These are phyloP conservation scores for Phaeosphaeriaceae sp. DNA, from an alignment of 2,329 filamentous ascomycete species.

Conservation along the genomic window DNA sequence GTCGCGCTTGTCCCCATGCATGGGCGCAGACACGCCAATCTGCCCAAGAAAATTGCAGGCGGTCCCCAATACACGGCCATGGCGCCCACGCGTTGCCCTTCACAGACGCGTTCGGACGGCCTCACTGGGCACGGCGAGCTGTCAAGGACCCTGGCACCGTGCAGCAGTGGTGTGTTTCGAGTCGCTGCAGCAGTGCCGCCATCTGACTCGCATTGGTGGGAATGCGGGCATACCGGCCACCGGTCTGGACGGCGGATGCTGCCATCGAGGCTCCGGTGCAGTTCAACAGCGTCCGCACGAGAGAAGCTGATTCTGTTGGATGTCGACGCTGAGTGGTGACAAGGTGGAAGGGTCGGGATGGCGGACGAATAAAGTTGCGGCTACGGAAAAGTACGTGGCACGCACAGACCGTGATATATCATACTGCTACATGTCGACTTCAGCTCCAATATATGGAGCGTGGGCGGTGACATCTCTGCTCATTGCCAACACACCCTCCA, in stretches of 20 bases:
- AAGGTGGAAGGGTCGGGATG: neutral
- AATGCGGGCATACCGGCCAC: neutral
- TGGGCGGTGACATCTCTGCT: neutral
- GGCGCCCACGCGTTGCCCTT: slow-evolving; percentile 9
- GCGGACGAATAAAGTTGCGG: neutral
- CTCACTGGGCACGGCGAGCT: slow-evolving; percentile 4
- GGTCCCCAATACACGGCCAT: slow-evolving; percentile 1
- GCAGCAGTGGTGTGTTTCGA: slow-evolving; percentile 30
- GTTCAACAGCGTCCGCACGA: neutral
- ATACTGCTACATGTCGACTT: neutral
- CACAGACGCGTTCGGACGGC: slow-evolving; percentile 2
- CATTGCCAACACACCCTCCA: slow-evolving; percentile 2
- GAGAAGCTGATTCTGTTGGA: neutral
- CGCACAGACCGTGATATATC: neutral
- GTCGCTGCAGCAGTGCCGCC: slow-evolving; percentile 14
- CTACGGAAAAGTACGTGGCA: neutral
- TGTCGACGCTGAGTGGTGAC: neutral
- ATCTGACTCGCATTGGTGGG: slow-evolving; percentile 8
- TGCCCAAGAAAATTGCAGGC: slow-evolving; percentile 4
- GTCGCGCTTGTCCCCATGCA: slow-evolving; percentile 3
- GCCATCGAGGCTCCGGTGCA: neutral
- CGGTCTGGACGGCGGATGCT: neutral
- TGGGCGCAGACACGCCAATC: neutral
- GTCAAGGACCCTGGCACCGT: slow-evolving; percentile 15
- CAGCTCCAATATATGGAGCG: neutral